Evolutionary conservation across 176 grass and related monocot genomes (phyloP), one percentile per base, ranked within the genome.

Genomic region (Eremochloa ophiuroides): DNA sequence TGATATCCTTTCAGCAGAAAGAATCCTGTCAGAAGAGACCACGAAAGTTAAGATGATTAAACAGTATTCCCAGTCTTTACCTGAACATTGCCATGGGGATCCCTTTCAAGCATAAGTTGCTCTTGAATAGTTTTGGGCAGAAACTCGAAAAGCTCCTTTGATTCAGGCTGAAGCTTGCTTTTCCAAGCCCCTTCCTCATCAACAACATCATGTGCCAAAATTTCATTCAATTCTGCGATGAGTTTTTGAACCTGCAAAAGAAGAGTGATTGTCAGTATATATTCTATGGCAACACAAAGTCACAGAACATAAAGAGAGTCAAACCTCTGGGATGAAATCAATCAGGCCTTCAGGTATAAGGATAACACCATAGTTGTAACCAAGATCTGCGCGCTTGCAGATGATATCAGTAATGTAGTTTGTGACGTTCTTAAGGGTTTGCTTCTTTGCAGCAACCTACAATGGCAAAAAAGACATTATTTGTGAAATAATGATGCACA

Each of bases 11-110:
- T 69, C 5, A 26, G 43, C 11, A 71, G 26, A 55, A 66, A 88
- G 13, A 53, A 4, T 35, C 11, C 42, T 43, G 27, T 18, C 34
- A 30, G n/a, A 62, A 37, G 46, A 34, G 39, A 28, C 10, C 61
- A 62, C 48, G 42, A 31, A 63, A 43, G 16, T 13, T 31, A 43
- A 10, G 46, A 64, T 35, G 61, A 8, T 75, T 74, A 25, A 51
- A 65, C 13, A 34, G 66, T 13, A 14, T 30, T 87, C 28, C 22
- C 16, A 56, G 20, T 74, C 20, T 66, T 83, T 88, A 99, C 97
- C 89, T 99, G 93, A 81, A 99, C 97, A 85, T 99, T 99, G 79
- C 97, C 97, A 82, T 95, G 97, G 30, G 97, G 97, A 75, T 99
- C 97, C 85, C 97, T 99, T 93, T 99, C 93, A 66, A 99, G 86